Conservation (phyloP, 1,284 basidiomycete species). For the Leucoagaricus sp. region DNA sequence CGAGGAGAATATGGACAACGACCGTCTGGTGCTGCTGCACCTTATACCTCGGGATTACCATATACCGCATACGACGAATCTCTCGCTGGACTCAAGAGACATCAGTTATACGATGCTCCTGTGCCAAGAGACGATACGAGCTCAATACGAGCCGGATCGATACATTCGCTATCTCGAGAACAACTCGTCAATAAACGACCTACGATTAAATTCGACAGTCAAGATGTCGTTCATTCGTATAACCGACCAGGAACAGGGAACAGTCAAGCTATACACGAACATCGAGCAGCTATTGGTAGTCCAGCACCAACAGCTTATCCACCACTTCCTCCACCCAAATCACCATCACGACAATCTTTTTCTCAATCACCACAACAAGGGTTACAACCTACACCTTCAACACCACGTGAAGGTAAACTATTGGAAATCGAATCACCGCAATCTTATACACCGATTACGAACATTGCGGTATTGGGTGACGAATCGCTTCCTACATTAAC, state of each 20-base stretch:
- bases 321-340: conserved; percentile 26
- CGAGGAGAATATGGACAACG: conserved; percentile 31
- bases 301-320: conserved; percentile 34
- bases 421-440: conserved; percentile 25
- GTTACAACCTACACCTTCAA: neutral
- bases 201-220: conserved; percentile 73
- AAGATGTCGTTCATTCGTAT: conserved; percentile 77
- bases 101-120: conserved; percentile 81
- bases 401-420: conserved; percentile 21
- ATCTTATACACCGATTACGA: neutral
- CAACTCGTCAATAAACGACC: conserved; percentile 45
- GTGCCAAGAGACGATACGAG: conserved; percentile 39
- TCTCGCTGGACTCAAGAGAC: conserved; percentile 56
- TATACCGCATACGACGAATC: conserved; percentile 22
- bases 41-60: conserved; percentile 25
- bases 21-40: conserved; percentile 38
- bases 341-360: too few species aligned
- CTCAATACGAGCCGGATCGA: conserved; percentile 30
- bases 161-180: conserved; percentile 22
- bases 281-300: conserved; percentile 40
- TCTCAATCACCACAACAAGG: too few species aligned
- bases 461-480: conserved; percentile 30
- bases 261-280: conserved; percentile 56
- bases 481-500: conserved; percentile 25
- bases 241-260: conserved; percentile 49